A percentile compares a stretch with the other conserved stretches of the same genome.
These are phyloP conservation scores for Microthyrium microscopicum DNA, from an alignment of 2,329 filamentous ascomycete genomes.

Conservation along the genomic window DNA sequence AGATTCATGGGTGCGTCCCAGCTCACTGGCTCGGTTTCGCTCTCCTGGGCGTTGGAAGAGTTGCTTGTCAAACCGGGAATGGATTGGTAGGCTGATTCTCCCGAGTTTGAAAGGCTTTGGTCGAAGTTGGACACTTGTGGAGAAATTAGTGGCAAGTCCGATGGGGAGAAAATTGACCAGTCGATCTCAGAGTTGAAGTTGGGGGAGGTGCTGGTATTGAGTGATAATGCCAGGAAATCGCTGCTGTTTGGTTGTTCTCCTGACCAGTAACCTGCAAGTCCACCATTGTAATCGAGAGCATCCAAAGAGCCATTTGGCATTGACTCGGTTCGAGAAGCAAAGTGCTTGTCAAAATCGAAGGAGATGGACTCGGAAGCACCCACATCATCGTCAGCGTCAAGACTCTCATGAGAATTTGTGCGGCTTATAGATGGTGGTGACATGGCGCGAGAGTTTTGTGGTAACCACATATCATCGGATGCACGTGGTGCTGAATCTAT, in stretches of 20 bases:
- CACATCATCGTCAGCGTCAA: too few relatives aligned
- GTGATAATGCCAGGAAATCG: slow-evolving; percentile 3
- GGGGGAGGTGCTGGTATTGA: slow-evolving; percentile 5
- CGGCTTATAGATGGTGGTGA: neutral
- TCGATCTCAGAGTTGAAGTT: too few relatives aligned
- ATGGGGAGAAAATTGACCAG: slow-evolving; percentile 24
- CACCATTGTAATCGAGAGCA: too few relatives aligned
- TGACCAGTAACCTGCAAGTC: too few relatives aligned
- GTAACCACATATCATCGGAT: slow-evolving; percentile 3
- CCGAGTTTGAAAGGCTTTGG: slow-evolving; percentile 24
- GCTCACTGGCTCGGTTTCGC: too few relatives aligned
- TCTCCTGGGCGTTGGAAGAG: slow-evolving; percentile 21
- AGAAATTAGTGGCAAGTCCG: slow-evolving; percentile 23
- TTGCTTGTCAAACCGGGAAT: slow-evolving; percentile 22
- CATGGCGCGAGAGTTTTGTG: neutral
- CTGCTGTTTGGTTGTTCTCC: too few relatives aligned
- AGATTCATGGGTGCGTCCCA: too few relatives aligned
- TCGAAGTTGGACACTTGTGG: slow-evolving; percentile 18
- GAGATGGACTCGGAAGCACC: too few relatives aligned
- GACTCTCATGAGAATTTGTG: too few relatives aligned
- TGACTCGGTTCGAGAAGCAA: slow-evolving; percentile 2
- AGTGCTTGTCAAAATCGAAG: neutral
- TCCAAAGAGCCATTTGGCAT: too few relatives aligned
- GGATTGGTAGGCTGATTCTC: slow-evolving; percentile 22
- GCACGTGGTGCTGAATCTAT: too few relatives aligned